Percentiles rank a stretch among this genome's conserved stretches.
These are phyloP conservation scores for Chlamydomonas applanata DNA, from an alignment of 139 green algal species.

Conservation along the genomic window DNA sequence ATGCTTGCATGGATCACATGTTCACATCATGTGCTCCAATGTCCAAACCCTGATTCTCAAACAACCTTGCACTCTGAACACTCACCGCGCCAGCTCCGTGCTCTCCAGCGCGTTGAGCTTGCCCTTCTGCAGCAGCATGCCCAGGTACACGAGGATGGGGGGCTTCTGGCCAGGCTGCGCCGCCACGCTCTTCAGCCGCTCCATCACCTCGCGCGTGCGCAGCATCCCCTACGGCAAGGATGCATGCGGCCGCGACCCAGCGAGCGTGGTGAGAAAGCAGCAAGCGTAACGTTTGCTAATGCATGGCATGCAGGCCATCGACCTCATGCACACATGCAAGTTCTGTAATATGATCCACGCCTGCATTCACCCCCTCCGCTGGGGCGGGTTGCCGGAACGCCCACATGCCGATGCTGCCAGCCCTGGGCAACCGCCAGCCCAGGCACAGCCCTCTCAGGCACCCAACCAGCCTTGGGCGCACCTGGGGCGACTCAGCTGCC, in stretches of 20 bases:
- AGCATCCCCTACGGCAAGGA: constrained; percentile 31
- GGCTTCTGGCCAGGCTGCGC: constrained; percentile 87
- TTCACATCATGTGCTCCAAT: too few relatives aligned
- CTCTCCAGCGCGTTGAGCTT: constrained; percentile 92
- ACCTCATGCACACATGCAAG: background rate
- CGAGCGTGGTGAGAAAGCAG: background rate
- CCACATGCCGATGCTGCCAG: too few relatives aligned
- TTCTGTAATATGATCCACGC: background rate
- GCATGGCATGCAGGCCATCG: too few relatives aligned
- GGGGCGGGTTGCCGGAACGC: too few relatives aligned
- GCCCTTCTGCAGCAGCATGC: constrained; percentile 89
- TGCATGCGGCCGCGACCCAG: background rate
- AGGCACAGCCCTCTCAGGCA: background rate
- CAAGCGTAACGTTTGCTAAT: too few relatives aligned
- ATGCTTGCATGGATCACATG: too few relatives aligned
- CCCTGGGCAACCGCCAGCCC: background rate
- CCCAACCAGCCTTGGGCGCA: constrained; percentile 3
- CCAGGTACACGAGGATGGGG: constrained; percentile 98
- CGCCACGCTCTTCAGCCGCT: constrained; percentile 85
- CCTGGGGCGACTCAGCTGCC: constrained; percentile 91
- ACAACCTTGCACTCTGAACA: too few relatives aligned
- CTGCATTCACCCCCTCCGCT: too few relatives aligned
- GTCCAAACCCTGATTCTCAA: too few relatives aligned
- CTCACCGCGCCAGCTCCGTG: constrained; percentile 84
- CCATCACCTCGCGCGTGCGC: constrained; percentile 66